Evolutionary conservation across 2,329 filamentous ascomycete species (phyloP).

Genomic region (Microsporum ferrugineum): DNA sequence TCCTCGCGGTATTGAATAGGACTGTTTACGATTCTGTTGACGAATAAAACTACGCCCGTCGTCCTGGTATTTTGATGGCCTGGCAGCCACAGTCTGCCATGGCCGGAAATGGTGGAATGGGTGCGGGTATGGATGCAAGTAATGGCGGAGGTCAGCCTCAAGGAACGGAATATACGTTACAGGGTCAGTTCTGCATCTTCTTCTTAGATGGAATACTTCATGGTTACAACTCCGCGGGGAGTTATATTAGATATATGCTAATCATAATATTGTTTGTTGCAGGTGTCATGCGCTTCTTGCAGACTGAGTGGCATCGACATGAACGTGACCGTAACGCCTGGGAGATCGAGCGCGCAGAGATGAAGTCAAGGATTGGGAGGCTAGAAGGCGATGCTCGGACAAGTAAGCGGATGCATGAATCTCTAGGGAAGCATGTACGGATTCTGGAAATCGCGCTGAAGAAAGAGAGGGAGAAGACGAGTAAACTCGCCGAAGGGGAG

Average conservation of each 20-base stretch:
- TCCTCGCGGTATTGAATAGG: background rate
- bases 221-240: background rate
- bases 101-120: slow-evolving; percentile 44
- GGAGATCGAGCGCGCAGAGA: slow-evolving; percentile 98
- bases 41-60: background rate
- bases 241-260: background rate
- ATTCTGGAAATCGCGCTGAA: slow-evolving; percentile 83
- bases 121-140: slow-evolving; percentile 32
- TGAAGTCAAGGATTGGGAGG: slow-evolving; percentile 93
- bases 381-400: slow-evolving; percentile 83
- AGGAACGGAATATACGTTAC: slow-evolving; percentile 61
- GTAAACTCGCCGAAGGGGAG: slow-evolving; percentile 39
- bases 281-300: slow-evolving; percentile 98
- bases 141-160: slow-evolving; percentile 41
- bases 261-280: slow-evolving; percentile 3
- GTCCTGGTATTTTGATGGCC: slow-evolving; percentile 42
- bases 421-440: slow-evolving; percentile 76
- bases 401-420: slow-evolving; percentile 77
- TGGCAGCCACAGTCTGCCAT: slow-evolving; percentile 59
- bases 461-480: slow-evolving; percentile 64
- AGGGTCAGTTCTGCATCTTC: slow-evolving; percentile 41
- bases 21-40: background rate
- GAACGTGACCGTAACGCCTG: slow-evolving; percentile 95
- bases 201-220: background rate
- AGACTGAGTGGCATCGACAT: slow-evolving; percentile 98